Base-by-base conservation (phyloP, 2,329 filamentous ascomycete species). In the Diaporthe ampelina region DNA sequence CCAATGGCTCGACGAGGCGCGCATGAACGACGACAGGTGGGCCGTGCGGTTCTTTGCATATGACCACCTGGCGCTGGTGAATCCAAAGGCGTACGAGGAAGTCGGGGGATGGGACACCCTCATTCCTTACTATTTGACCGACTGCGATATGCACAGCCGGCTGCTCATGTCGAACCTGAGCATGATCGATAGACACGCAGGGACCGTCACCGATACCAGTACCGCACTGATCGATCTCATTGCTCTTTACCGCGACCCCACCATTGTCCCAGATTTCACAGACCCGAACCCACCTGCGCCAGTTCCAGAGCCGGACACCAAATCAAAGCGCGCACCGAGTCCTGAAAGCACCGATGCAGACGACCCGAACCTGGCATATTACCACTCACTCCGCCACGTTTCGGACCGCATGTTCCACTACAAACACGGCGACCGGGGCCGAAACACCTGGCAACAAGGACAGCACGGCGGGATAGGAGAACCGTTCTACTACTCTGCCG, bases 81-180 rank as follows among this genome's bases (percentile, higher is more conserved):
- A 91, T 77, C 87, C 86, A 15, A 82, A 80, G 10, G 86, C 88
- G 0, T 87, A 86, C 77, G 84, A 86, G 75, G 84, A 85, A 58
- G 84, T 90, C 10, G 84, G 89, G 26, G 88, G 85, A 0, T 91
- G 89, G 88, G 90, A 91, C 78, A 86, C 87, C 0, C 81, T 88
- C 73, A 90, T 92, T 54, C 88, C 89, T 0, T 91, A 87, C 77
- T 91, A 91, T 79, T 84, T 86, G 75, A 89, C 86, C 45, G 89
- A 91, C 78, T 91, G 88, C 80, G 89, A 90, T 78, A 86, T 88
- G 82, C 87, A 90, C 77, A 81, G 81, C 9, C 84, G 88, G 4
- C 76, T 89, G n/a, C 74, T 77, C 8, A 88, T 89, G 86, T 81
- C 79, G 19, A 83, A 84, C 6, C 87, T 85, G 82, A 83, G 80